Evolutionary conservation across 768 basidiomycete species (phyloP).

Genomic region (Lactarius vividus): DNA sequence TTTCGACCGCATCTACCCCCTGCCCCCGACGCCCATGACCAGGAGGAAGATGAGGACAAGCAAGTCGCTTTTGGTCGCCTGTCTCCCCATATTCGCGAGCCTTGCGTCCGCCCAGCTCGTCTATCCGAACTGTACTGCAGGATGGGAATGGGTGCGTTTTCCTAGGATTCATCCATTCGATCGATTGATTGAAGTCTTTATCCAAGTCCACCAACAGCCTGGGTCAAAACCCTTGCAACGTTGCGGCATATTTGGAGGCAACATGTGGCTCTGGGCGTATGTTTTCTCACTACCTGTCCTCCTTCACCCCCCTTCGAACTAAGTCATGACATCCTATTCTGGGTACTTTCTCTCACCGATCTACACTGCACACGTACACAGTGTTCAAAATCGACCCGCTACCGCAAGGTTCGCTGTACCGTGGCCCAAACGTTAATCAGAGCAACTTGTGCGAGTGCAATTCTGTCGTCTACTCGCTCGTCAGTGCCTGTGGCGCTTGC

Average conservation of each 20-base stretch:
- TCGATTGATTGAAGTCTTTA: not conserved
- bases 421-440: not conserved
- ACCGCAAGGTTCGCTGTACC: not conserved
- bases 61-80: not conserved
- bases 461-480: constrained; percentile 9
- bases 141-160: constrained; percentile 12
- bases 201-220: constrained; percentile 13
- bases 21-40: not conserved
- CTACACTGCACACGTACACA: not conserved
- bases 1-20: not conserved
- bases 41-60: not conserved
- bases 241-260: constrained; percentile 6
- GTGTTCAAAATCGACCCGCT: not conserved
- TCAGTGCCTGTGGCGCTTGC: constrained; percentile 7
- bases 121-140: constrained; percentile 14
- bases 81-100: not conserved
- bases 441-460: constrained; percentile 3
- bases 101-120: not conserved
- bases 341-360: not conserved
- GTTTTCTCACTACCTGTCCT: not conserved
- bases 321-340: not conserved
- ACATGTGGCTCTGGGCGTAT: constrained; percentile 2
- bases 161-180: not conserved
- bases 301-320: no score
- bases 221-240: constrained; percentile 12